Evolutionary conservation across 371 early-diverging fungal species (phyloP).

Genomic region (Apophysomyces sp.): DNA sequence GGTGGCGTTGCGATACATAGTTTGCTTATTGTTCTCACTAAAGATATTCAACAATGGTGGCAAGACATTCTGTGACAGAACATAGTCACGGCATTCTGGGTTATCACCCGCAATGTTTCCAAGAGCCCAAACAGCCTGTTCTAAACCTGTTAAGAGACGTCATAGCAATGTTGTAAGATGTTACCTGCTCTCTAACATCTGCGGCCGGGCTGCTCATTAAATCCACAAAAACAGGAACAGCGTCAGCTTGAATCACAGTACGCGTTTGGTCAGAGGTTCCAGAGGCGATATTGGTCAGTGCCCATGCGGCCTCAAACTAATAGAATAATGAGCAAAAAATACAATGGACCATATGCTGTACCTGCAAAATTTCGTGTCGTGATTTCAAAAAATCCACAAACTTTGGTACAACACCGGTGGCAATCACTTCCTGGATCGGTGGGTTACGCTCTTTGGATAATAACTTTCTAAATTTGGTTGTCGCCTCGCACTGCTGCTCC

Average conservation of each 20-base stretch:
- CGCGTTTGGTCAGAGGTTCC: constrained; percentile 96
- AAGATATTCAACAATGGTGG: constrained; percentile 80
- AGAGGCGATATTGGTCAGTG: constrained; percentile 99
- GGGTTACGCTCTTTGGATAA: constrained; percentile 97
- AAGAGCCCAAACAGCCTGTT: constrained; percentile 98
- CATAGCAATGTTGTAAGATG: not conserved
- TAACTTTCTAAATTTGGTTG: constrained; percentile 91
- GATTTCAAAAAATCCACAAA: constrained; percentile 92
- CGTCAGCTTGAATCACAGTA: constrained; percentile 88
- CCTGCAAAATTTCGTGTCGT: constrained; percentile 82
- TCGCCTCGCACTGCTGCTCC: constrained; percentile 81
- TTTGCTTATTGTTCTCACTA: constrained; percentile 80
- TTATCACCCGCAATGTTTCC: constrained; percentile 99
- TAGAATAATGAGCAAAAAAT: constrained; percentile 21
- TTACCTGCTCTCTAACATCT: constrained; percentile 95
- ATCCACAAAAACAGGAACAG: constrained; percentile 90
- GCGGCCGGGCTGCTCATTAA: constrained; percentile 80
- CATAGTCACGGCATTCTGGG: constrained; percentile 90
- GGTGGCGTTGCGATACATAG: constrained; percentile 95
- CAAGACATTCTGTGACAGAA: constrained; percentile 83
- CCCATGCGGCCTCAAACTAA: no score
- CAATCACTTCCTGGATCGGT: constrained; percentile 96
- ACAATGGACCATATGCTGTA: constrained; percentile 20
- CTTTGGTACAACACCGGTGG: constrained; percentile 88
- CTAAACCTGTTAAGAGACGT: not conserved